phyloP scores from a whole-genome alignment of 1,284 basidiomycete species.

The Trichosporon sp. region DNA sequence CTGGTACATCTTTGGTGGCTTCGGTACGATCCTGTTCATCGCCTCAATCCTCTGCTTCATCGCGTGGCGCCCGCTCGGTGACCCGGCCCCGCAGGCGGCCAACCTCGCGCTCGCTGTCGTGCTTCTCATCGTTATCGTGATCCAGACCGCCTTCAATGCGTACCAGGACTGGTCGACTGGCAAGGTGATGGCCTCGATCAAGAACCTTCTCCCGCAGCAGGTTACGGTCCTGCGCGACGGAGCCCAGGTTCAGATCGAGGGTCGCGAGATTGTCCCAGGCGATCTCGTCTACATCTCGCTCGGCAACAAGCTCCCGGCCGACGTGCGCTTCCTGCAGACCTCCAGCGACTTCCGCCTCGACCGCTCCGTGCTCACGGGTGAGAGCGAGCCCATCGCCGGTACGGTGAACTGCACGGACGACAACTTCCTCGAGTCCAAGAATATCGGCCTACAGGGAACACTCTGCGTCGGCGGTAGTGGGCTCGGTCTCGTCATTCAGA shows the following conservation, averaged over 20 bases:
- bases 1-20: conserved; percentile 52
- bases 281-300: conserved; percentile 45
- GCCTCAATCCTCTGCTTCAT: conserved; percentile 52
- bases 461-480: conserved; percentile 58
- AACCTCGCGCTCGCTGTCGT: conserved; percentile 52
- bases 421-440: conserved; percentile 60
- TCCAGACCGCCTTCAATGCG: conserved; percentile 49
- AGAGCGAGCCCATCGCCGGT: conserved; percentile 56
- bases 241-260: conserved; percentile 29
- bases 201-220: conserved; percentile 49
- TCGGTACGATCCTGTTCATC: conserved; percentile 57
- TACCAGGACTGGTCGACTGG: conserved; percentile 46
- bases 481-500: conserved; percentile 55
- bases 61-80: conserved; percentile 50
- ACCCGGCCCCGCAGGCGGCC: conserved; percentile 47
- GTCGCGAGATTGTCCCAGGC: conserved; percentile 45
- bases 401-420: conserved; percentile 54
- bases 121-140: conserved; percentile 49
- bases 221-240: conserved; percentile 48
- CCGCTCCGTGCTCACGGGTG: conserved; percentile 61
- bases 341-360: conserved; percentile 58
- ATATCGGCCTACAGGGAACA: conserved; percentile 62
- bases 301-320: conserved; percentile 51
- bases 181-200: conserved; percentile 50
- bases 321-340: conserved; percentile 53